Evolutionary conservation across 371 early-diverging fungal genomes (phyloP).

Genomic region (Smittium mucronatum): DNA sequence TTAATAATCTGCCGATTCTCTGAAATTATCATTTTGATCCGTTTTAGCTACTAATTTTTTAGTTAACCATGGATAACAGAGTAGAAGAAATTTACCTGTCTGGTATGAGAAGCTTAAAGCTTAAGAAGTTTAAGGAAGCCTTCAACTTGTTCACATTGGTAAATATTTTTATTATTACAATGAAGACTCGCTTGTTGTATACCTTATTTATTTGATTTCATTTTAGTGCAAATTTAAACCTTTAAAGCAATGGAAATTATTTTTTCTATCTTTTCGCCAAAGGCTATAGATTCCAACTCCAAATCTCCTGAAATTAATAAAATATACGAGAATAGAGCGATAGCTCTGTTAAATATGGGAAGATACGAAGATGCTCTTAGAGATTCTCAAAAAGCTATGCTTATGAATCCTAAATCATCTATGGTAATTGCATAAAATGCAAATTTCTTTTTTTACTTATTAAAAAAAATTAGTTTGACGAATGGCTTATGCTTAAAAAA

Average conservation of each 20-base stretch:
- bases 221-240: not conserved
- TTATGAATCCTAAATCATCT: not conserved
- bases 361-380: not conserved
- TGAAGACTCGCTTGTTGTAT: too few relatives aligned
- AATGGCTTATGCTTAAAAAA: too few relatives aligned
- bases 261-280: not conserved
- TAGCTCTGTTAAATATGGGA: not conserved
- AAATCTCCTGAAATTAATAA: not conserved
- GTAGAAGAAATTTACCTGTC: not conserved
- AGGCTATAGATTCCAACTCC: not conserved
- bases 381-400: not conserved
- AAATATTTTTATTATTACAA: too few relatives aligned
- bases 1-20: too few relatives aligned
- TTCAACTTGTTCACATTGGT: not conserved
- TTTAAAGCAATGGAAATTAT: not conserved
- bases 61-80: not conserved
- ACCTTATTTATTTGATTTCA: too few relatives aligned
- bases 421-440: too few relatives aligned
- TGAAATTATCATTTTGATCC: too few relatives aligned
- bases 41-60: too few relatives aligned
- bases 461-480: too few relatives aligned
- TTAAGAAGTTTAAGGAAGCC: not conserved
- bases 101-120: not conserved
- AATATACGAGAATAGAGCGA: not conserved
- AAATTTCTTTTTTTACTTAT: too few relatives aligned